A percentile compares a stretch with the other conserved stretches of the same genome.
phyloP scores from a whole-genome alignment of 2,329 filamentous ascomycete species.

The Fusarium concolor region DNA sequence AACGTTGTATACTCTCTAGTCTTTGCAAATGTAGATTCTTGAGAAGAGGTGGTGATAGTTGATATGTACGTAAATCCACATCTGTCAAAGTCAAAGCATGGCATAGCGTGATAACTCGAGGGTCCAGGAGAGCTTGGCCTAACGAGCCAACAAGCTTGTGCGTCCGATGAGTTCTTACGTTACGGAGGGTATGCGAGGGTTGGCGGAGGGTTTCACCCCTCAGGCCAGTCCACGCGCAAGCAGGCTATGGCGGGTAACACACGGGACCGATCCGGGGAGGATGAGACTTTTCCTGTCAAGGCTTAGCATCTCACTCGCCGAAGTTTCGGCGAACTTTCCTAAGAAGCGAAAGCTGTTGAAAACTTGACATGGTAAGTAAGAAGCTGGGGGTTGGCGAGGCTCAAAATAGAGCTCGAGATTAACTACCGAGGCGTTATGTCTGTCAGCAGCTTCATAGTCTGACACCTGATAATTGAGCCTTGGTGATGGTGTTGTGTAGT shows the following conservation, averaged over 20 bases:
- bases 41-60: background rate
- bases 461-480: background rate
- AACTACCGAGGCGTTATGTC: constrained; percentile 11
- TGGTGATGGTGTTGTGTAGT: background rate
- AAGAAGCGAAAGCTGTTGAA: background rate
- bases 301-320: constrained; percentile 33
- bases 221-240: constrained; percentile 8
- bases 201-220: constrained; percentile 3
- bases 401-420: background rate
- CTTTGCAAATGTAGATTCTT: constrained; percentile 8
- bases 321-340: constrained; percentile 26
- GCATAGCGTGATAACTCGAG: background rate
- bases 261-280: constrained; percentile 41
- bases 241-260: constrained; percentile 43
- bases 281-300: constrained; percentile 29
- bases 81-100: constrained; percentile 20
- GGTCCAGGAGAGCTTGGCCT: background rate
- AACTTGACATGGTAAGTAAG: constrained; percentile 7
- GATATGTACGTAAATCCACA: constrained; percentile 3
- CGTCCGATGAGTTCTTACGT: background rate
- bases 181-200: background rate
- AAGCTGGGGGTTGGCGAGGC: constrained; percentile 11
- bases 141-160: background rate
- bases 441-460: background rate
- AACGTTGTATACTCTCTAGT: constrained; percentile 33